phyloP scores from a whole-genome alignment of 2,329 filamentous ascomycete genomes.

The Ramularia endophylla region DNA sequence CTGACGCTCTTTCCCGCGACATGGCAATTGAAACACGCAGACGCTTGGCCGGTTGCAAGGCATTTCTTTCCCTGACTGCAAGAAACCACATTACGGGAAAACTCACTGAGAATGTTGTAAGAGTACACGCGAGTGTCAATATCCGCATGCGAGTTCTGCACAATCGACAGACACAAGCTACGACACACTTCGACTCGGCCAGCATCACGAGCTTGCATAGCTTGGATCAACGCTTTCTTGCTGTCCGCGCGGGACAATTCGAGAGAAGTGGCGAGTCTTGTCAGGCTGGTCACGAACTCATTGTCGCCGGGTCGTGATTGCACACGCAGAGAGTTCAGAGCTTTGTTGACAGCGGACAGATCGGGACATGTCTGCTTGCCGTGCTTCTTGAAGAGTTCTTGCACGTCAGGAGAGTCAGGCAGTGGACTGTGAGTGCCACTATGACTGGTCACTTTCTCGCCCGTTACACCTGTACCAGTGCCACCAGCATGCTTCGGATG shows the following conservation, averaged over 20 bases:
- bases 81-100: too few relatives aligned
- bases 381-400: slow-evolving; percentile 13
- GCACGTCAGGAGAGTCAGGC: slow-evolving; percentile 13
- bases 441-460: background rate
- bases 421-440: slow-evolving; percentile 3
- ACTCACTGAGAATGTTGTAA: slow-evolving; percentile 22
- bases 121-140: slow-evolving; percentile 19
- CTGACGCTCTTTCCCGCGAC: too few relatives aligned
- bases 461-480: too few relatives aligned
- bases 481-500: too few relatives aligned
- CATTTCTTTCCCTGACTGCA: too few relatives aligned
- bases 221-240: slow-evolving; percentile 15
- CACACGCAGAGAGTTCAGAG: slow-evolving; percentile 12
- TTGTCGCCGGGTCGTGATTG: slow-evolving; percentile 4
- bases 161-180: slow-evolving; percentile 16
- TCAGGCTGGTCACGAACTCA: slow-evolving; percentile 9
- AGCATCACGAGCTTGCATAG: slow-evolving; percentile 18
- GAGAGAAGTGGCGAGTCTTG: slow-evolving; percentile 12
- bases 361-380: slow-evolving; percentile 9
- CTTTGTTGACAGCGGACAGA: slow-evolving; percentile 16
- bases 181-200: slow-evolving; percentile 18
- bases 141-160: slow-evolving; percentile 17
- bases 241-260: slow-evolving; percentile 9
- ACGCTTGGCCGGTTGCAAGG: too few relatives aligned
- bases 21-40: too few relatives aligned